Evolutionary conservation across 108 stramenopile species (phyloP), one percentile per base, ranked within the genome.

Genomic region (Pseudonitzschia delicatissima): DNA sequence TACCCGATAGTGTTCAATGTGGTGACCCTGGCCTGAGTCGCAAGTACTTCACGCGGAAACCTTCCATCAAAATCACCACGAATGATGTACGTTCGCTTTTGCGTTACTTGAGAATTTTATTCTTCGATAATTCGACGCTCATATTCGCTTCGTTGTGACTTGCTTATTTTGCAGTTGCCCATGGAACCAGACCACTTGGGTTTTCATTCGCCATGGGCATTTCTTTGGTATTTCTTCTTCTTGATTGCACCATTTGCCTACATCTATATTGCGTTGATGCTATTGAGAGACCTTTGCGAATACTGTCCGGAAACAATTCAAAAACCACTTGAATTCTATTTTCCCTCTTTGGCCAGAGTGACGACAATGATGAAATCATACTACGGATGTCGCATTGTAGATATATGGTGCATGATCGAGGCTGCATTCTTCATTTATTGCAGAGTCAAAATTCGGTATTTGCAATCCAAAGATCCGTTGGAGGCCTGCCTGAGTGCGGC

Each of bases 361-460:
- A 82, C 85, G 1, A 52, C 57, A 20, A 63, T 59, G 12, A 87
- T 86, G 82, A 66, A 76, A 35, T 47, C 37, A 62, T 75, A 51
- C 69, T 77, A 61, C 20, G 66, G 79, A 18, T 83, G 79, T 28
- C 59, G 77, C 1, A n/a, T 71, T 3, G 78, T 94, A 23, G 89
- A 92, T 68, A 50, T 78, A 0, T 92, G 90, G 94, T 88, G 86
- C 65, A 61, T 86, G 21, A 70, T 95, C 37, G 94, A 95, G 62
- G 91, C 83, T 1, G 27, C 89, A 15, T 95, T 92, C 70, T 95
- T 80, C 55, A 67, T 95, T 26, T 66, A 71, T 29, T 71, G 81
- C 57, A 82, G 77, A 44, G 44, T 82, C 35, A 87, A 92, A 64
- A 72, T 80, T 31, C 67, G 62, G 27, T 95, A 82, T 59, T 68